Evolutionary conservation across 345 rosid species (phyloP).

Genomic region (Clausena lansium): DNA sequence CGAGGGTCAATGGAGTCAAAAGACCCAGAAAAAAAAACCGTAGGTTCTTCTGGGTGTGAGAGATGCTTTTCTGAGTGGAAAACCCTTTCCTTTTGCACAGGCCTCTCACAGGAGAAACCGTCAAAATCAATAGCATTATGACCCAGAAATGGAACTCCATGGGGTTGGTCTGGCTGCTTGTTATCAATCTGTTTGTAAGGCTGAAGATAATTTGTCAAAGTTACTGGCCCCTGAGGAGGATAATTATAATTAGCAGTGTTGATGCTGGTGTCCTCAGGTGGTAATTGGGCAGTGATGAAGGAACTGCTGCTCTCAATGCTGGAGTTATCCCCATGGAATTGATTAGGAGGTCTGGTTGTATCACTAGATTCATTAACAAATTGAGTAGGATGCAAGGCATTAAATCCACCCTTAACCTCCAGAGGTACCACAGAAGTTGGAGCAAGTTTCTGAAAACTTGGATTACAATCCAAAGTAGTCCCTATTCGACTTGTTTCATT

Average conservation of each 20-base stretch:
- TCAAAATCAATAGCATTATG: slow-evolving; percentile 24
- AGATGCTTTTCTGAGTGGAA: slow-evolving; percentile 39
- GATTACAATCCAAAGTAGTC: slow-evolving; percentile 24
- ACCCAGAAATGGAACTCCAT: slow-evolving; percentile 22
- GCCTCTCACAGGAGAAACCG: slow-evolving; percentile 30
- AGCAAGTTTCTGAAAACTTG: slow-evolving; percentile 24
- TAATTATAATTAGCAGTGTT: slow-evolving; percentile 28
- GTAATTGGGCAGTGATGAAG: slow-evolving; percentile 38
- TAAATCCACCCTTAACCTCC: slow-evolving; percentile 32
- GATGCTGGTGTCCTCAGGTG: slow-evolving; percentile 26
- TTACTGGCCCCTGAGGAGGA: slow-evolving; percentile 7
- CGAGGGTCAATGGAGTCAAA: slow-evolving; percentile 40
- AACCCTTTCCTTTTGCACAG: slow-evolving; percentile 31
- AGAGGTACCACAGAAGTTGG: slow-evolving; percentile 29
- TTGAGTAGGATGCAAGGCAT: slow-evolving; percentile 29
- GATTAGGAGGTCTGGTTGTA: slow-evolving; percentile 30
- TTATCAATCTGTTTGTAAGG: slow-evolving; percentile 33
- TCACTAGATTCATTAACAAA: slow-evolving; percentile 30
- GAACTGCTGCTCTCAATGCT: slow-evolving; percentile 54
- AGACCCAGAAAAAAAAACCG: slow-evolving; percentile 40
- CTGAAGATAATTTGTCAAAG: slow-evolving; percentile 23
- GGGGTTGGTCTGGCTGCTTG: slow-evolving; percentile 26
- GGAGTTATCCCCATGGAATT: slow-evolving; percentile 33
- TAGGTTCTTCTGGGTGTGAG: slow-evolving; percentile 27
- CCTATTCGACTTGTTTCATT: slow-evolving; percentile 40